A percentile compares a stretch with the other conserved stretches of the same genome.
phyloP scores from a whole-genome alignment of 352 stramenopile species.

The Phytopythium helicoides region DNA sequence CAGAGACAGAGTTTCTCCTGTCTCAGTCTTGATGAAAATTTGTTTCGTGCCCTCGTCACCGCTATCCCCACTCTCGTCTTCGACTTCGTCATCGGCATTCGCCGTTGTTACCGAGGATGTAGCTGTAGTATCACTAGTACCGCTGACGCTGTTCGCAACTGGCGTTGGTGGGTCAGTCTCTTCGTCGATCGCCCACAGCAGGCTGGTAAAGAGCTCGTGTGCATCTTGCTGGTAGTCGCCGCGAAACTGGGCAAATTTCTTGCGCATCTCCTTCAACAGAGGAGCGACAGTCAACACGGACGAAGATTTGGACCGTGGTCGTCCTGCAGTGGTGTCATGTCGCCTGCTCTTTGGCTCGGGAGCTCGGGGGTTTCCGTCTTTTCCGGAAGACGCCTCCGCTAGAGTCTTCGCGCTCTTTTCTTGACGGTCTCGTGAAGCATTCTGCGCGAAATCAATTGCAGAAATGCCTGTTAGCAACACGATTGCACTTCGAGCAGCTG shows the following conservation, averaged over 20 bases:
- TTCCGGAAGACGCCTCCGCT: conserved; percentile 12
- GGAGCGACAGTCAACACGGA: conserved; percentile 57
- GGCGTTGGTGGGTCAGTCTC: conserved; percentile 48
- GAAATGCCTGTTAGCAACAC: too few relatives aligned
- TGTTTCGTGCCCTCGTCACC: conserved; percentile 37
- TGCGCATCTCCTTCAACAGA: conserved; percentile 63
- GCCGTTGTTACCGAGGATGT: conserved; percentile 15
- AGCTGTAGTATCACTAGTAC: conserved; percentile 19
- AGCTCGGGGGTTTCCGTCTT: conserved; percentile 12
- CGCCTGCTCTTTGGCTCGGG: not conserved
- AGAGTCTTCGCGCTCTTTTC: conserved; percentile 37
- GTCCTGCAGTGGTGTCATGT: conserved; percentile 16
- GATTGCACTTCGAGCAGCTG: too few relatives aligned
- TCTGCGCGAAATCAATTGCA: conserved; percentile 12
- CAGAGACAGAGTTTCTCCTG: conserved; percentile 56
- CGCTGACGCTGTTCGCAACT: conserved; percentile 13
- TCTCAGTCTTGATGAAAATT: conserved; percentile 67
- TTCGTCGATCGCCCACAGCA: conserved; percentile 90
- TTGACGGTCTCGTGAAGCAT: conserved; percentile 62
- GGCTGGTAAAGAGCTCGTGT: conserved; percentile 93
- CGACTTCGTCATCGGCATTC: conserved; percentile 12
- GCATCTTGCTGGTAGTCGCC: conserved; percentile 96
- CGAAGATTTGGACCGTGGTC: conserved; percentile 21
- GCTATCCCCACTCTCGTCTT: conserved; percentile 20
- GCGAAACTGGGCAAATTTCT: conserved; percentile 92